Percentiles rank a stretch among this genome's conserved stretches.
phyloP scores from a whole-genome alignment of 164 flowering plant genomes.

The Paratinospora sagittata region DNA sequence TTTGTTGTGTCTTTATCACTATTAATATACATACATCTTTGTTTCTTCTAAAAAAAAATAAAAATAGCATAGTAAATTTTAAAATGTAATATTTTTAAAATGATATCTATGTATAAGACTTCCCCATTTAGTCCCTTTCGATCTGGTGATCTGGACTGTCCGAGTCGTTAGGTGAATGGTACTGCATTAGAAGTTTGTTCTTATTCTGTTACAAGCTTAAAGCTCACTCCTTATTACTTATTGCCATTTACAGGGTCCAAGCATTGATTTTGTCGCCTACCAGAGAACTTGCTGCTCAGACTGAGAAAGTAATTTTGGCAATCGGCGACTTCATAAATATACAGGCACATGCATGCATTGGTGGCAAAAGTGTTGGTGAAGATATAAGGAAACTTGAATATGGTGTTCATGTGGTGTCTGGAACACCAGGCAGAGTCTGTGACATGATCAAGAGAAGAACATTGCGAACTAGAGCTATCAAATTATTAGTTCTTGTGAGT shows the following conservation, averaged over 20 bases:
- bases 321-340: slow-evolving; percentile 70
- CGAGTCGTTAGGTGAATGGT: background rate
- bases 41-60: too few relatives aligned
- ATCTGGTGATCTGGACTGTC: too few relatives aligned
- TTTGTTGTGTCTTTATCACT: too few relatives aligned
- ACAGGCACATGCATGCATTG: slow-evolving; percentile 89
- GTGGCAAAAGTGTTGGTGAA: slow-evolving; percentile 95
- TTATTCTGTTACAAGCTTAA: background rate
- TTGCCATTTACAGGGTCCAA: slow-evolving; percentile 61
- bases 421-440: slow-evolving; percentile 99
- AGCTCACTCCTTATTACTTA: background rate
- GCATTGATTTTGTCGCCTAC: slow-evolving; percentile 93
- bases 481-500: slow-evolving; percentile 76
- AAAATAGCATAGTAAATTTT: too few relatives aligned
- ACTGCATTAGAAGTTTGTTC: background rate
- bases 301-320: slow-evolving; percentile 71
- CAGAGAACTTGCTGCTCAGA: slow-evolving; percentile 89
- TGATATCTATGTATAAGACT: too few relatives aligned
- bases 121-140: too few relatives aligned
- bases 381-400: slow-evolving; percentile 82
- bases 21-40: too few relatives aligned
- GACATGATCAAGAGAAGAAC: slow-evolving; percentile 98
- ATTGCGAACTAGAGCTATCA: slow-evolving; percentile 84
- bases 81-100: too few relatives aligned
- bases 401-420: slow-evolving; percentile 98